Percentiles rank a stretch among this genome's conserved stretches.
phyloP scores from a whole-genome alignment of 164 flowering plant species.

The Cinnamomum chago region DNA sequence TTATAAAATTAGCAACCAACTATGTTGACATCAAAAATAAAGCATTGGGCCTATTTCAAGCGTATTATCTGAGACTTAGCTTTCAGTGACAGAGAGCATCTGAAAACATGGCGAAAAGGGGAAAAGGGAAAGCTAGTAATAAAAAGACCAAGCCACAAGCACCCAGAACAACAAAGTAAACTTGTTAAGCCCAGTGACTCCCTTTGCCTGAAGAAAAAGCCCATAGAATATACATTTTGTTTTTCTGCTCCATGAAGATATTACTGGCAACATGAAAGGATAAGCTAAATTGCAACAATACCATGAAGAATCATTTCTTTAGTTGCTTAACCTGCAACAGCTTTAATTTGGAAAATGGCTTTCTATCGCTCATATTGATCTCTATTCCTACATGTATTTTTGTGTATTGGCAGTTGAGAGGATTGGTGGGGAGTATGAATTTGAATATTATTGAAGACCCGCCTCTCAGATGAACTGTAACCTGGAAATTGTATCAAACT shows the following conservation, averaged over 20 bases:
- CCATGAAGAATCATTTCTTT: too few relatives aligned
- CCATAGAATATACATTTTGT: background rate
- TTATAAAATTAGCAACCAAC: background rate
- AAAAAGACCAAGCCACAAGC: background rate
- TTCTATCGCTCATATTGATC: too few relatives aligned
- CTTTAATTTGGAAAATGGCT: too few relatives aligned
- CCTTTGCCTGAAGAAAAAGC: background rate
- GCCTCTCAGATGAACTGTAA: too few relatives aligned
- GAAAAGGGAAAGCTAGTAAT: background rate
- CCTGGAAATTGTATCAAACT: background rate
- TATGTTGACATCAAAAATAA: background rate
- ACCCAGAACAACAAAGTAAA: background rate
- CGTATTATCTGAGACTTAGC: background rate
- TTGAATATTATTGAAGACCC: too few relatives aligned
- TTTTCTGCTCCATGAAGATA: background rate
- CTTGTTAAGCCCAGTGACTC: background rate
- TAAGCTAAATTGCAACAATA: background rate
- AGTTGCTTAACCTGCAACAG: too few relatives aligned
- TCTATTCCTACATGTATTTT: too few relatives aligned
- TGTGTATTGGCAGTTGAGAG: too few relatives aligned
- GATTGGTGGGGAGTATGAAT: too few relatives aligned
- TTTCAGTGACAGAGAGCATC: background rate
- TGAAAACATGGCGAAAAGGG: background rate
- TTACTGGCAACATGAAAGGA: background rate
- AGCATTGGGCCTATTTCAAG: conserved; percentile 1